Base-by-base conservation (phyloP, 164 flowering plant genomes). In the Magnolia officinalis region DNA sequence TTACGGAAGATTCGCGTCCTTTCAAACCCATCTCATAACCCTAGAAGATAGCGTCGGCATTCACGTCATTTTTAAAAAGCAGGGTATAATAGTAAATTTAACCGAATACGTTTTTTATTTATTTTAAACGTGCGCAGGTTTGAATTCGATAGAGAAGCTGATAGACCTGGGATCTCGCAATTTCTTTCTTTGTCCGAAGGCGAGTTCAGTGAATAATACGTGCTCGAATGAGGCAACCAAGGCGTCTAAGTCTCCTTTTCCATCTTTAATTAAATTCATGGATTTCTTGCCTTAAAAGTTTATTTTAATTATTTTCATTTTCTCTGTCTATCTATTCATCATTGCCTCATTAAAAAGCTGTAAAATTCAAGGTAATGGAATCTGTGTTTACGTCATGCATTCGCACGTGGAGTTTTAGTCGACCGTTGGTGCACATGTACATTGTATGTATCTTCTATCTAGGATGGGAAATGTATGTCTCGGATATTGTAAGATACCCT, bases 101-200 rank as follows among this genome's bases (percentile, higher is more conserved):
- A 37, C 45, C 0, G 45, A 37, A 37, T 1, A 1, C 29, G 29
- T 26, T 26, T 26, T 37, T 37, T 5, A 0, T 5, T 37, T 4
- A 0, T 37, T 37, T 5, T 3, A 37, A 37, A 37, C 4, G 26
- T 72, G 13, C 71, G 84, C 86, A 90, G 94, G 92, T 76, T 80
- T 92, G 82, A 80, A 84, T 63, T 16, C 77, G n/a, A 80, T 79
- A 5, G 91, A 88, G 85, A 90, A 89, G 84, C 71, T 92, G 82
- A 78, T 79, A 23, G 80, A 84, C 37, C 79, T 90, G 86, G 88
- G 90, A 29, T 92, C 93, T 0, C 74, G 97, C 65, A 90, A 88
- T 68, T 92, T 90, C 86, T 92, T 89, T 67, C 11, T 92, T 67
- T 89, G 90, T 65, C 71, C 77, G 64, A 89, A 78, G 78, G 84